These are phyloP conservation scores for Rhododendron ovatum DNA, from an alignment of 148 eudicot species.

Conservation along the genomic window DNA sequence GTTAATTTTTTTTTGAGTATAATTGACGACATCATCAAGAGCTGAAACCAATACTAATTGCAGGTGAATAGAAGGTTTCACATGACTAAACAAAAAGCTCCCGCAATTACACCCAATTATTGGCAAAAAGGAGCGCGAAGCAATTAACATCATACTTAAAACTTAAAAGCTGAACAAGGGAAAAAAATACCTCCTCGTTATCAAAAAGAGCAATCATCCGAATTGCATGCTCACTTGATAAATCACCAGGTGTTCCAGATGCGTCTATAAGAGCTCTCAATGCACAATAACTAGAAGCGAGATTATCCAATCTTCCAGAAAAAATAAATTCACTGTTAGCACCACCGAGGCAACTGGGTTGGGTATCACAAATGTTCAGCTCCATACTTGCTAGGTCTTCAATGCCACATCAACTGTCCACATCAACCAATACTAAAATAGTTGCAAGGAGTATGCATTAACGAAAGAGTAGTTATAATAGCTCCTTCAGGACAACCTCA, in stretches of 20 bases:
- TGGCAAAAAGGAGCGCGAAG: neutral
- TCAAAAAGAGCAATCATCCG: slow-evolving; percentile 94
- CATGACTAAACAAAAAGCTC: neutral
- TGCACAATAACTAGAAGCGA: slow-evolving; percentile 94
- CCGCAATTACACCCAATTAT: neutral
- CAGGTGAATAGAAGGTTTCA: neutral
- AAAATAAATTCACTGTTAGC: slow-evolving; percentile 87
- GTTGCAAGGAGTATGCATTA: too few species aligned
- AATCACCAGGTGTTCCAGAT: slow-evolving; percentile 50
- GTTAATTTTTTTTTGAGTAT: neutral
- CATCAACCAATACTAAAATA: slow-evolving; percentile 41
- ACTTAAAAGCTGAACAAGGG: neutral
- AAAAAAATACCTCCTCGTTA: slow-evolving; percentile 75
- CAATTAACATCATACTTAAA: neutral
- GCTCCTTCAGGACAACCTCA: too few species aligned
- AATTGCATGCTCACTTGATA: slow-evolving; percentile 70
- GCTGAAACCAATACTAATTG: neutral
- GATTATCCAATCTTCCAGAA: slow-evolving; percentile 97
- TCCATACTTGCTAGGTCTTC: slow-evolving; percentile 77
- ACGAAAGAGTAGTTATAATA: too few species aligned
- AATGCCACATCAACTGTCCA: slow-evolving; percentile 49
- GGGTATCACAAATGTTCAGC: slow-evolving; percentile 90
- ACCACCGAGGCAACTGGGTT: slow-evolving; percentile 95
- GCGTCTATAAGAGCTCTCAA: slow-evolving; percentile 92
- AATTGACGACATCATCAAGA: neutral